Evolutionary conservation across 2,329 filamentous ascomycete species (phyloP), one percentile per base, ranked within the genome.

Genomic region (Pestalotiopsis sp.): DNA sequence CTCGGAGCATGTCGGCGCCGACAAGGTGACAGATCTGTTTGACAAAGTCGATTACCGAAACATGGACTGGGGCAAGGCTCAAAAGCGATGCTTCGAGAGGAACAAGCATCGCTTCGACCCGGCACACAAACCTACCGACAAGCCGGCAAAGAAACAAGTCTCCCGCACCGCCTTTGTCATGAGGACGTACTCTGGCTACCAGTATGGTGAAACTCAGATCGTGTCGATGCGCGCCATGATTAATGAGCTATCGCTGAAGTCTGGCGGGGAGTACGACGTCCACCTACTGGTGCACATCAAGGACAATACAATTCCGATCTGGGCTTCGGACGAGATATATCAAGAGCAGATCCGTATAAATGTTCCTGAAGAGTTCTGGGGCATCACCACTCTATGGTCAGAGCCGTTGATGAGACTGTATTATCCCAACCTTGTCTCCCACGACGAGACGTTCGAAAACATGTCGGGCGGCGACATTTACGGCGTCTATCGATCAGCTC

Each of bases 331-430:
- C 14, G 76, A 77, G 60, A 64, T 72, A 2, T 78, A 78, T 74
- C 82, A 90, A 67, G 83, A 85, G 39, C 86, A 90, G 76, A 73
- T 92, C 77, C 81, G 82, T 77, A 79, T 87, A 76, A 82, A 89
- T 73, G 76, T 89, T 79, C 80, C 91, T 0, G 83, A 87, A 73
- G 91, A 92, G 72, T 92, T 93, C 77, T 88, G 85, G 77, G 88
- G 87, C 70, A 90, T 92, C 81, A 88, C 87, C 23, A 91, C 87
- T 0, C 81, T 92, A 13, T 92, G 90, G 90, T 91, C 90, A 1
- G 90, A 92, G 75, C 81, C 85, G 71, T 88, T 90, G 76, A 91
- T 92, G 88, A 81, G 84, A 68, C 83, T 89, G 71, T 88, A 91
- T 78, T 93, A 92, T 74, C 58, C 79, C 79, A 82, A 82, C 1